Evolutionary conservation across 257 asterid species (phyloP), one percentile per base, ranked within the genome.

Genomic region (Phtheirospermum japonicum): DNA sequence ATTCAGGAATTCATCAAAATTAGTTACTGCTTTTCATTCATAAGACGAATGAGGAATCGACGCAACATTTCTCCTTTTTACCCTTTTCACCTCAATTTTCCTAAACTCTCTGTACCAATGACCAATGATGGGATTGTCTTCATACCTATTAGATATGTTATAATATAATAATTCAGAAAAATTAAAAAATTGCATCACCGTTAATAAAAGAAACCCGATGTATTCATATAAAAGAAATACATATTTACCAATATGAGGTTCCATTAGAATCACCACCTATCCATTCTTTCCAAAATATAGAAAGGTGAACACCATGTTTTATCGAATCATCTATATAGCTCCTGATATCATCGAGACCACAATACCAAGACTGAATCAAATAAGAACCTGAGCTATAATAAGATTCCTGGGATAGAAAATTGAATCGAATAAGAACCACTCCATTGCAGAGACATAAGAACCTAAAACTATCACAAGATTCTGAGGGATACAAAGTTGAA

Each of bases 201-300:
- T 32, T 61, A 64, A 59, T 37, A 26, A 34, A n/a, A 6, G 45
- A 62, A 75, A 30, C 42, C 50, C 26, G 33, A 57, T 56, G 40
- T 17, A 42, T 52, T 17, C 19, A 18, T 4, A 5, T 37, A 17
- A 63, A 46, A 46, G 64, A 61, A 20, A 70, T 31, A 61, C 30
- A 12, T 46, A 20, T 76, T 23, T 89, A 93, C 99, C 99, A 93
- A 77, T 93, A 93, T 23, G 96, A 85, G 77, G 83, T 72, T 65
- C 99, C 99, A 64, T 77, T 85, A 74, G 99, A 87, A 80, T 89
- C 95, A 59, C 97, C 97, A 46, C 99, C 97, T 45, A 87, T 64
- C 49, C 97, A 90, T 62, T 87, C 92, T 79, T 93, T 89, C 36
- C 97, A 84, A 61, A 93, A 93, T 37, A 83, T 57, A 50, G 96